Base-by-base conservation (phyloP, 2,329 filamentous ascomycete species). In the Ceratocystiopsis brevicomis region DNA sequence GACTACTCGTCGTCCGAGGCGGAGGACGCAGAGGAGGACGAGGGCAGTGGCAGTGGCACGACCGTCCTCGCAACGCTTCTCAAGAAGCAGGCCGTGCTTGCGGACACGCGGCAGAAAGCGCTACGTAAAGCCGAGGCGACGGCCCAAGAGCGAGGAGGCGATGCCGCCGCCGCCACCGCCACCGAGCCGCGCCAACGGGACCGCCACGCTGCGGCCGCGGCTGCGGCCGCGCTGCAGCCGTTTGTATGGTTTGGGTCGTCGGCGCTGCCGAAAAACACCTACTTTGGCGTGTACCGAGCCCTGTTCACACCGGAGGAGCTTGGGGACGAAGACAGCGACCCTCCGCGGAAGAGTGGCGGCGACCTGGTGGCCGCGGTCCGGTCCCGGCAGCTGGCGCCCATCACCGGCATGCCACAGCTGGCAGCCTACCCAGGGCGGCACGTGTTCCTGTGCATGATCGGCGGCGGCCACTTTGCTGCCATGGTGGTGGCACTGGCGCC, bases 401-500 rank as follows among this genome's bases (percentile, higher is more conserved):
- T 64, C 54, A 71, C 63, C 70, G 2, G 5, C 67, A 35, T 75
- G 73, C 45, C 74, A 6, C 66, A 70, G 3, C 62, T 67, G 2
- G 61, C 70, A 11, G 65, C 66, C 4, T 74, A 79, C 55, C 73
- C 76, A 19, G 78, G 79, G 9, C 84, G 86, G 2, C 87, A 96
- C 56, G 76, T 94, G 41, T 96, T 98, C 56, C 71, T 98, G 40
- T 96, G 87, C 61, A 98, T 98, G 90, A 93, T 98, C 41, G 90
- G 90, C 19, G 90, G 90, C 47, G 90, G 90, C 0, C 90, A 98
- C 58, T 98, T 98, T 56, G 90, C 90, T 0, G 90, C 83, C 41
- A 96, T 96, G 87, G 69, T 96, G 12, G 82, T 98, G 12, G 86
- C 86, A 0, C 69, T 96, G 4, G 76, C 84, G 1, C 87, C 90